Conservation (phyloP, 2,329 filamentous ascomycete genomes). For the Ophiostoma piceae region DNA sequence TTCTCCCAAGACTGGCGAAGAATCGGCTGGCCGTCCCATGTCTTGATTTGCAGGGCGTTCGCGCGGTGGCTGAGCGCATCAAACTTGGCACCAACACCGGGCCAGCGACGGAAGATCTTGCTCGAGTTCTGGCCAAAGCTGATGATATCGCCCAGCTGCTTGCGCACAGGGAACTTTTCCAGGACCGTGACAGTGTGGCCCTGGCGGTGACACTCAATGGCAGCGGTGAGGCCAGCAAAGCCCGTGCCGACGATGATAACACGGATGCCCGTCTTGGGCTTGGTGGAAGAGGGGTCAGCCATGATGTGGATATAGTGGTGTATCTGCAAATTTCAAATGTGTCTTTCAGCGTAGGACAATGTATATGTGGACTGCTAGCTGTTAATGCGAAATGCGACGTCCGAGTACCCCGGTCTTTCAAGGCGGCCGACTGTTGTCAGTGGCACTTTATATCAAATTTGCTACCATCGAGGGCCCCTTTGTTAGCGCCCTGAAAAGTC, state of each 20-base stretch:
- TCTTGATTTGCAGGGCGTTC: slow-evolving; percentile 30
- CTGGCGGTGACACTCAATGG: slow-evolving; percentile 56
- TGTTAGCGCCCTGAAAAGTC: not conserved
- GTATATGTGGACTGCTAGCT: not conserved
- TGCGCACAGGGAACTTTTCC: slow-evolving; percentile 51
- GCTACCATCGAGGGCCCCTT: not conserved
- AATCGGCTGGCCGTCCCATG: slow-evolving; percentile 24
- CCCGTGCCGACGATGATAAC: slow-evolving; percentile 52
- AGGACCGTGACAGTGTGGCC: slow-evolving; percentile 50
- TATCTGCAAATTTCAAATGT: not conserved
- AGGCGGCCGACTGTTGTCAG: not conserved
- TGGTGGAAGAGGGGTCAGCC: not conserved
- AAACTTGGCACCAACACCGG: slow-evolving; percentile 45
- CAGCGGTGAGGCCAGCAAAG: slow-evolving; percentile 56
- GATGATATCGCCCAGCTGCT: slow-evolving; percentile 57
- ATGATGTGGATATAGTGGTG: slow-evolving; percentile 3
- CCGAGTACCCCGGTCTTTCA: not conserved
- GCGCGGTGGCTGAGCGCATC: slow-evolving; percentile 46
- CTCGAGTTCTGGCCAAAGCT: slow-evolving; percentile 57
- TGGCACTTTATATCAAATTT: slow-evolving; percentile 3
- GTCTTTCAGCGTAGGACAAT: not conserved
- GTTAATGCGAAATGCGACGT: not conserved
- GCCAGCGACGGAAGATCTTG: slow-evolving; percentile 47
- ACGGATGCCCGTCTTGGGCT: slow-evolving; percentile 37
- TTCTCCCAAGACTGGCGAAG: slow-evolving; percentile 24